Evolutionary conservation across 2,329 filamentous ascomycete species (phyloP), one percentile per base, ranked within the genome.

Genomic region (Chalara sp.): DNA sequence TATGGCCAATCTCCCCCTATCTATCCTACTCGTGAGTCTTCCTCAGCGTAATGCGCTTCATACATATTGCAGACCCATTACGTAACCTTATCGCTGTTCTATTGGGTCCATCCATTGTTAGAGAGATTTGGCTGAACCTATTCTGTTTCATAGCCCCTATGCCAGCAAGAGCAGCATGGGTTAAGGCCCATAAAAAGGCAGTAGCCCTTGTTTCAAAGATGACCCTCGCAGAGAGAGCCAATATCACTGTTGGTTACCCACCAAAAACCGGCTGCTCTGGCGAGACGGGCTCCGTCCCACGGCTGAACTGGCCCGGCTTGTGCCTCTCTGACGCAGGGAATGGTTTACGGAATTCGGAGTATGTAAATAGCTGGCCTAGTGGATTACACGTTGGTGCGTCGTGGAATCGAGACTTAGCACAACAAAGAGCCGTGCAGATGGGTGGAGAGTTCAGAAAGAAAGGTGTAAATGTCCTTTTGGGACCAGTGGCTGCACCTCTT

Each of bases 371-470:
- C 1, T 86, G 85, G 64, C 75, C 82, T 4, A 76, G 80, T 5
- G 87, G 86, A 55, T 74, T 88, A 46, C 86, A 86, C 52, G 72
- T 74, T 2, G 81, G 70, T 8, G 69, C 71, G 3, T 83, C 83
- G 47, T 96, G 88, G 86, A 87, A 92, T 66, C 83, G 81, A 53
- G 71, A 78, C 6, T 75, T 92, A 61, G 71, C 76, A 47, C 79
- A 88, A 46, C 89, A 83, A 32, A 70, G 78, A 47, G 84, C 83
- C 45, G 89, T 39, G 35, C 8, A 8, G 35, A 39, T 95, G 84
- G 89, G 84, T 3, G 72, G 75, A 51, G 89, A 95, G 66, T 87
- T 87, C 64, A 79, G 76, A 54, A 79, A 70, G 41, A 95, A 95
- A 67, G 89, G 89, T n/a, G n/a, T n/a, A n/a, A n/a, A n/a, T n/a